Percentiles rank a stretch among this genome's conserved stretches.
Evolutionary conservation across 176 grass and related monocot genomes (phyloP).

Genomic region (Alloteropsis semialata): DNA sequence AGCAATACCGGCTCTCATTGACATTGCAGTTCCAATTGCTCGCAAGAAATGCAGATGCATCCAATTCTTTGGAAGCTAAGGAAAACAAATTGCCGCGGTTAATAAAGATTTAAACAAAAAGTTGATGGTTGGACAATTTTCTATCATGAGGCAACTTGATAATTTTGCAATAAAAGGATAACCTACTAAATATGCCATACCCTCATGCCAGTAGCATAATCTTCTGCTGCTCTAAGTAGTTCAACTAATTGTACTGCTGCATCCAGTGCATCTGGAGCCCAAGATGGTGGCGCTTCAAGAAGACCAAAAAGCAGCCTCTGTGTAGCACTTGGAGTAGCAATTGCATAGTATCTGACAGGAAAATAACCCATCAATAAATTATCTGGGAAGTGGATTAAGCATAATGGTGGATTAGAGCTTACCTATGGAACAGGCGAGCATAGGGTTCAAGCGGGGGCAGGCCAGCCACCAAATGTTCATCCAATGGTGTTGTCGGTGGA

Average conservation of each 20-base stretch:
- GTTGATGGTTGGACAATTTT: conserved; percentile 1
- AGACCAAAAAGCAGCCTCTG: conserved; percentile 94
- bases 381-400: conserved; percentile 11
- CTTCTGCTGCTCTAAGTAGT: conserved; percentile 97
- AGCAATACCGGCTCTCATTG: conserved; percentile 93
- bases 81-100: conserved; percentile 24
- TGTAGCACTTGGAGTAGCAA: conserved; percentile 98
- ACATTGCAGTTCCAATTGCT: conserved; percentile 95
- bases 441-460: conserved; percentile 94
- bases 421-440: conserved; percentile 97
- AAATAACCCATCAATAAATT: conserved; percentile 5
- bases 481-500: conserved; percentile 88
- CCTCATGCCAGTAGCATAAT: conserved; percentile 88
- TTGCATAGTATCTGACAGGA: conserved; percentile 82
- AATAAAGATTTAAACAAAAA: conserved; percentile 14
- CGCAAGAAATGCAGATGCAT: conserved; percentile 98
- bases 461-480: conserved; percentile 93
- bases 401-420: conserved; percentile 9
- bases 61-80: conserved; percentile 95
- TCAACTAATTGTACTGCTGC: conserved; percentile 99
- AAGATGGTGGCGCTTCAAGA: conserved; percentile 97
- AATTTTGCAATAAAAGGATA: conserved; percentile 5
- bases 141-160: neutral
- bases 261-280: conserved; percentile 99
- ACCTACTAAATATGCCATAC: conserved; percentile 40